Evolutionary conservation across 306 rosid genomes (phyloP).

Genomic region (Prunus campanulata): DNA sequence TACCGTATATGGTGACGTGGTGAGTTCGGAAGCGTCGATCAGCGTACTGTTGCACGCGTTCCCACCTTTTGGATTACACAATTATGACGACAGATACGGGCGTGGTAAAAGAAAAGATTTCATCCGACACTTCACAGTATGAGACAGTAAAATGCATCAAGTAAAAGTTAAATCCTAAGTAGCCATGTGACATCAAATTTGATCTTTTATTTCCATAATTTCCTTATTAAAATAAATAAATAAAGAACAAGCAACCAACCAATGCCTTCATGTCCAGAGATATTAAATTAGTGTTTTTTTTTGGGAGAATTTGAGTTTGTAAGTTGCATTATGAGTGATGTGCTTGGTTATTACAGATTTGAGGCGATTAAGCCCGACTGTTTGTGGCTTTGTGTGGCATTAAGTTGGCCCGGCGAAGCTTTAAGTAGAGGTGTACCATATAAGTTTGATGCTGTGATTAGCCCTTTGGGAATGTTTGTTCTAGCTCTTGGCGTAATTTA

Average conservation of each 20-base stretch:
- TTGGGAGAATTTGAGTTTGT: no score
- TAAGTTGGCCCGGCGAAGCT: fast-evolving
- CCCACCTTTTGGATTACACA: constrained; percentile 35
- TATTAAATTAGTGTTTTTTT: no score
- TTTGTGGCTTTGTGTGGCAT: no score
- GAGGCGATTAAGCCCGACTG: no score
- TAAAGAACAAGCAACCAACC: no score
- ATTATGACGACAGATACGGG: constrained; percentile 56
- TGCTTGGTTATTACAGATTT: no score
- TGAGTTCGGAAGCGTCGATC: background rate
- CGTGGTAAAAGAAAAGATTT: constrained; percentile 39
- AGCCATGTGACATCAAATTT: background rate
- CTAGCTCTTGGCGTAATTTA: no score
- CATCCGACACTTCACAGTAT: constrained; percentile 5
- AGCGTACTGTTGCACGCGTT: constrained; percentile 22
- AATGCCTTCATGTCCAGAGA: no score
- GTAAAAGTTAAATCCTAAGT: background rate
- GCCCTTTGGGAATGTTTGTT: no score
- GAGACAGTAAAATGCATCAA: constrained; percentile 2
- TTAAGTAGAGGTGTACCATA: no score
- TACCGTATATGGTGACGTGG: background rate
- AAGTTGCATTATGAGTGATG: no score
- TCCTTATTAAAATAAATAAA: background rate
- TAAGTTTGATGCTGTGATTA: no score
- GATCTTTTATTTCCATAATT: background rate